Conservation (phyloP, 352 stramenopile species). For the Phytophthora hibernalis region DNA sequence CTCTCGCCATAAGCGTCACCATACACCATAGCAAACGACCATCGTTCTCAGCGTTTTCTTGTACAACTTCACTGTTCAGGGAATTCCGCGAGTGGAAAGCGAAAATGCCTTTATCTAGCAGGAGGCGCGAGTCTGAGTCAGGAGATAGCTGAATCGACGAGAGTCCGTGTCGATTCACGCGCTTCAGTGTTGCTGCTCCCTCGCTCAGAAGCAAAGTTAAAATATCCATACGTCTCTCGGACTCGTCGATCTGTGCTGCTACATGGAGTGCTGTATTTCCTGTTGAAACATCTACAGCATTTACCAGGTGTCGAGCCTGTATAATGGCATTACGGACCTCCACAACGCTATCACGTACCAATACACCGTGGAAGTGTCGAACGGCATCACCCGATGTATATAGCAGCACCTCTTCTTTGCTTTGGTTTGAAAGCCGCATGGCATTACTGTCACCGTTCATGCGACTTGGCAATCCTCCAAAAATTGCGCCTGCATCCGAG, state of each 20-base stretch:
- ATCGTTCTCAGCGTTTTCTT: neutral
- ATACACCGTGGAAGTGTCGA: slow-evolving; percentile 51
- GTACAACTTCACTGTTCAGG: neutral
- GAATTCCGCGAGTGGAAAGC: slow-evolving; percentile 44
- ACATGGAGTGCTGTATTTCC: slow-evolving; percentile 72
- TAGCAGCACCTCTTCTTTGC: slow-evolving; percentile 21
- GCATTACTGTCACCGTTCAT: slow-evolving; percentile 11
- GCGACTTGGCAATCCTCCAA: slow-evolving; percentile 52
- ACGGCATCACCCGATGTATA: slow-evolving; percentile 34
- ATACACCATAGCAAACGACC: slow-evolving; percentile 65
- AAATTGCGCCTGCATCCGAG: slow-evolving; percentile 62
- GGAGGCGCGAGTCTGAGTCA: slow-evolving; percentile 27
- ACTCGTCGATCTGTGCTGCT: slow-evolving; percentile 59
- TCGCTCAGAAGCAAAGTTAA: slow-evolving; percentile 61
- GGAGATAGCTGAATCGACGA: slow-evolving; percentile 53
- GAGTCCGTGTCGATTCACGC: slow-evolving; percentile 60
- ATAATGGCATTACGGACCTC: slow-evolving; percentile 64
- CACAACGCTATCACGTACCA: slow-evolving; percentile 57
- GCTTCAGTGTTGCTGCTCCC: slow-evolving; percentile 51
- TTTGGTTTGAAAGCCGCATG: neutral
- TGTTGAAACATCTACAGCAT: slow-evolving; percentile 53
- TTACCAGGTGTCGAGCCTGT: slow-evolving; percentile 57
- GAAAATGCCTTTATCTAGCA: slow-evolving; percentile 64
- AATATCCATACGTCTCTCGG: slow-evolving; percentile 53
- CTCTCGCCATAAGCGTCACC: slow-evolving; percentile 56